phyloP scores from a whole-genome alignment of 371 early-diverging fungal species.

The Massospora cicadina region DNA sequence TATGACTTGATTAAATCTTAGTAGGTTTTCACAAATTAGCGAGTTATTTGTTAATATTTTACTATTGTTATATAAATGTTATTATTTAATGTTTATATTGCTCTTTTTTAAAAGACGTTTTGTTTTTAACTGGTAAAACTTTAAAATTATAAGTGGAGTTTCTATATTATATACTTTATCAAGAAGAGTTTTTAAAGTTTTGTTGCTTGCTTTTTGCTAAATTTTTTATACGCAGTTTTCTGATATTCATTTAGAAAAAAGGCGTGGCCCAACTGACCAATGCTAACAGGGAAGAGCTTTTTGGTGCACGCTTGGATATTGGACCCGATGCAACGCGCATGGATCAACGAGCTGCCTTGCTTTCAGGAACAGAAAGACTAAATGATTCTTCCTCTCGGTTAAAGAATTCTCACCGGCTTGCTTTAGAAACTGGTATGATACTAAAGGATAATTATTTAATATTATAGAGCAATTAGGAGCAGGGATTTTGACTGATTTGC shows the following conservation, averaged over 20 bases:
- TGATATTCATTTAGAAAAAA: conserved; percentile 4
- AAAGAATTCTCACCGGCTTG: conserved; percentile 76
- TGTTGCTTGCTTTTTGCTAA: no score
- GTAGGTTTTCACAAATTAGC: no score
- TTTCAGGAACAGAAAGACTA: conserved; percentile 70
- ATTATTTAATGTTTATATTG: no score
- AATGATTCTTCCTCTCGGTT: conserved; percentile 55
- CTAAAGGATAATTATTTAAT: neutral
- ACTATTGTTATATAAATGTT: no score
- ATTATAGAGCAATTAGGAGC: conserved; percentile 58
- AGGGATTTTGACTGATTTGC: conserved; percentile 56
- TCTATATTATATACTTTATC: no score
- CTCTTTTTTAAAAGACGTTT: no score
- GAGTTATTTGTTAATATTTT: no score
- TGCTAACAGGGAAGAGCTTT: conserved; percentile 41
- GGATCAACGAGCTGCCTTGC: conserved; percentile 68
- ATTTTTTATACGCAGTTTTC: no score
- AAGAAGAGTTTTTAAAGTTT: no score
- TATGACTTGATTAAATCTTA: no score
- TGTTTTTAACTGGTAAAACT: no score
- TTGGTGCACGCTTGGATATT: conserved; percentile 23
- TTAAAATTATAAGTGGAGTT: no score
- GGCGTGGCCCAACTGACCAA: neutral
- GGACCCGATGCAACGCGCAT: conserved; percentile 41
- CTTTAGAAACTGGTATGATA: conserved; percentile 59